These are phyloP conservation scores for Saccharomycopsis schoenii DNA, from an alignment of 805 yeast species.

Conservation along the genomic window DNA sequence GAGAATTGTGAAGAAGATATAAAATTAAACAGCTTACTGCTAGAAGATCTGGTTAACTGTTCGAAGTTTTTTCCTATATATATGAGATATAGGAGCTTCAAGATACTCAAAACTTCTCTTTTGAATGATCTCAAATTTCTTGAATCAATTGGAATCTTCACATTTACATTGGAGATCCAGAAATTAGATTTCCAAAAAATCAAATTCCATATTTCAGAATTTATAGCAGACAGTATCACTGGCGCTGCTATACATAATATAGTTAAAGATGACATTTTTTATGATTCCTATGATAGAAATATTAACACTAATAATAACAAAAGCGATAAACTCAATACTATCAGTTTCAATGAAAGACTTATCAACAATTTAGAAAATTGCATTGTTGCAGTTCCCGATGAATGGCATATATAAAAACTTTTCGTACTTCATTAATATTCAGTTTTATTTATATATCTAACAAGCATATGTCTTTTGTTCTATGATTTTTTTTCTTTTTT, in stretches of 20 bases:
- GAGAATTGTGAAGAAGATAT: constrained; percentile 92
- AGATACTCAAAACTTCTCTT: constrained; percentile 71
- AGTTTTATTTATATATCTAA: neutral
- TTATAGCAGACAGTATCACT: neutral
- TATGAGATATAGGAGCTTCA: constrained; percentile 85
- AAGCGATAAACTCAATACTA: neutral
- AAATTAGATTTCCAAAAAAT: neutral
- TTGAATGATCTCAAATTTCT: constrained; percentile 91
- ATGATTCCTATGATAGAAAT: neutral
- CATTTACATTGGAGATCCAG: neutral
- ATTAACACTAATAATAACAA: neutral
- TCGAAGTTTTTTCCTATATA: constrained; percentile 90
- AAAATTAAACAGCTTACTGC: constrained; percentile 81
- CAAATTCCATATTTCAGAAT: neutral
- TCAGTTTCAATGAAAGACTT: neutral
- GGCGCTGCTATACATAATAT: neutral
- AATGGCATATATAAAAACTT: neutral
- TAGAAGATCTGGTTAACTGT: constrained; percentile 97
- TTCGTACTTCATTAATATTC: neutral
- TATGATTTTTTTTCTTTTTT: too few species aligned
- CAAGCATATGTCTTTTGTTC: too few species aligned
- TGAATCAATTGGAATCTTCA: constrained; percentile 24
- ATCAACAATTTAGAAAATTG: neutral
- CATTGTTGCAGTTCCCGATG: neutral
- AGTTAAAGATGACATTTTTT: neutral